Evolutionary conservation across 495 filamentous ascomycete genomes (phyloP).

Genomic region (Staphylotrichum longicolle): DNA sequence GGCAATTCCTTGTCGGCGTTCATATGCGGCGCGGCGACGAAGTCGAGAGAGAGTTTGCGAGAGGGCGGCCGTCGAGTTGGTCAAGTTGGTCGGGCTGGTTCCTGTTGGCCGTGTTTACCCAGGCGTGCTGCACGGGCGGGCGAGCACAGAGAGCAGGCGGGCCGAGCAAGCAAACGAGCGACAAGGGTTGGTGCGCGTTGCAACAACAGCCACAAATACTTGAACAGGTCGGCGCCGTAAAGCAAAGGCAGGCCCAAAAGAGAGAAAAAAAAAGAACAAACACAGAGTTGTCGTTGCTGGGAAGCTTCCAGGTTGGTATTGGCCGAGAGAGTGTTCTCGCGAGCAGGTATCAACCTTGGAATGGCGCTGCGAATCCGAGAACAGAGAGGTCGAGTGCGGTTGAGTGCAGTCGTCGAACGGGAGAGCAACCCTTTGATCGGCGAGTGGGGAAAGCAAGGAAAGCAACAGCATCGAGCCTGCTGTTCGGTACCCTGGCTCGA

Average conservation of each 20-base stretch:
- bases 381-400: neutral
- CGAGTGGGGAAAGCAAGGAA: slow-evolving; percentile 4
- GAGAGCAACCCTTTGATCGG: slow-evolving; percentile 11
- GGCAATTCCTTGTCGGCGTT: neutral
- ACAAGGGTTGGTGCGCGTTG: neutral
- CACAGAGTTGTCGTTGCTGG: neutral
- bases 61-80: neutral
- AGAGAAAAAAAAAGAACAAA: slow-evolving; percentile 9
- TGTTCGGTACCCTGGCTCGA: neutral
- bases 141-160: neutral
- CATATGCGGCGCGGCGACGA: slow-evolving; percentile 3
- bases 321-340: neutral
- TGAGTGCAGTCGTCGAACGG: neutral
- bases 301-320: too few species aligned
- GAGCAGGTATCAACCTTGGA: too few species aligned
- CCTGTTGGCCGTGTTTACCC: slow-evolving; percentile 9
- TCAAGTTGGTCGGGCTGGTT: neutral
- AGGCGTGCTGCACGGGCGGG: neutral
- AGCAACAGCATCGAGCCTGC: neutral
- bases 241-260: neutral
- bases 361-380: neutral
- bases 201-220: neutral
- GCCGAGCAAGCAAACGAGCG: slow-evolving; percentile 2
- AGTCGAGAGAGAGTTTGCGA: neutral
- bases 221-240: slow-evolving; percentile 6